A percentile compares a stretch with the other conserved stretches of the same genome.
These are phyloP conservation scores for Solanum piurae DNA, from an alignment of 257 asterid species.

Conservation along the genomic window DNA sequence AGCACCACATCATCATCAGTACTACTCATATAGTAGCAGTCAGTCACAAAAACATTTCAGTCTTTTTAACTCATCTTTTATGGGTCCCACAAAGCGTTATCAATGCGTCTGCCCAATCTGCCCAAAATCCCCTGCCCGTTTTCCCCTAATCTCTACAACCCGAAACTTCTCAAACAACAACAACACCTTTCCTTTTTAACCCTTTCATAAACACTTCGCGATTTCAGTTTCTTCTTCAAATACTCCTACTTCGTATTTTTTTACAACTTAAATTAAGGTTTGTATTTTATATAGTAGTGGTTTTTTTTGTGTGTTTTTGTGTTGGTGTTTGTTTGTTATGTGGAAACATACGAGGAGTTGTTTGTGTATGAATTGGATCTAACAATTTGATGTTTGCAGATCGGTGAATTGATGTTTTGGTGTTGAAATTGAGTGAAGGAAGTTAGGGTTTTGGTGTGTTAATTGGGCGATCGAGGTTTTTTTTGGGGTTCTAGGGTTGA, in stretches of 20 bases:
- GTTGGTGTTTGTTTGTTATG: background rate
- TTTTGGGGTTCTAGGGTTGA: background rate
- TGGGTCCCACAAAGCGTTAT: background rate
- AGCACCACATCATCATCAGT: background rate
- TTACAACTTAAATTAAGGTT: background rate
- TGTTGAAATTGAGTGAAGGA: background rate
- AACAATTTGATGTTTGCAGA: background rate
- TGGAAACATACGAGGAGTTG: background rate
- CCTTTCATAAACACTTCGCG: background rate
- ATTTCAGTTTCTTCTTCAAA: background rate
- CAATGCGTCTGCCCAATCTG: background rate
- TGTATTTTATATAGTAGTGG: background rate
- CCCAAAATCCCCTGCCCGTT: background rate
- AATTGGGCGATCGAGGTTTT: background rate
- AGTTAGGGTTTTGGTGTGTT: background rate
- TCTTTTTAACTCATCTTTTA: background rate
- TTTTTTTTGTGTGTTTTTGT: background rate
- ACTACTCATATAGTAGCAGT: background rate
- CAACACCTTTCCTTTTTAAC: background rate
- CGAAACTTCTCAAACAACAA: background rate
- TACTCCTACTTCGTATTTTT: background rate
- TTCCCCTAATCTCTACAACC: background rate
- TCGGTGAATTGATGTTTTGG: background rate
- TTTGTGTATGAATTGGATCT: background rate
- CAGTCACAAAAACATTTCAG: background rate